phyloP scores from a whole-genome alignment of 225 moss, liverwort and hornwort genomes.

The Antitrichia curtipendula region DNA sequence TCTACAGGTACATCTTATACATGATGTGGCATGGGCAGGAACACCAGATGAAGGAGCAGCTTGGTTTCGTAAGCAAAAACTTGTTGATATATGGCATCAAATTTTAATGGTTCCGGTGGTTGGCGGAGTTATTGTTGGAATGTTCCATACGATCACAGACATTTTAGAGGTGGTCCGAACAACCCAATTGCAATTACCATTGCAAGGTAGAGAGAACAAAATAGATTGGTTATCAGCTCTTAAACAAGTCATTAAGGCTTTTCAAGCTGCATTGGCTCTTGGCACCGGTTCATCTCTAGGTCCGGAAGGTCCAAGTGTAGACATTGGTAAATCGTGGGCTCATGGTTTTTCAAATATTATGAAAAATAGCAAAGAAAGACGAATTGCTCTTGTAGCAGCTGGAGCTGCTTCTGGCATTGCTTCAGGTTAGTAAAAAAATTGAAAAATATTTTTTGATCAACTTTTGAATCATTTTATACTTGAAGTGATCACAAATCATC shows the following conservation, averaged over 20 bases:
- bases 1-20: constrained; percentile 66
- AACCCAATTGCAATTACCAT: constrained; percentile 31
- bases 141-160: constrained; percentile 58
- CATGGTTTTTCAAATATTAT: constrained; percentile 86
- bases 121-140: constrained; percentile 81
- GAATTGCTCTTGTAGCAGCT: constrained; percentile 90
- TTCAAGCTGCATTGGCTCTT: constrained; percentile 76
- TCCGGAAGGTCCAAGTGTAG: constrained; percentile 96
- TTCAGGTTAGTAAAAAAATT: constrained; percentile 33
- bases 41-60: constrained; percentile 79
- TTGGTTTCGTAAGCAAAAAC: constrained; percentile 76
- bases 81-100: constrained; percentile 71
- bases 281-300: constrained; percentile 85
- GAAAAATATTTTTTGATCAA: background rate
- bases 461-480: background rate
- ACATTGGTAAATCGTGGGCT: constrained; percentile 98
- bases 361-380: constrained; percentile 88
- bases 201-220: constrained; percentile 6
- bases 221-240: constrained; percentile 65
- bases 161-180: constrained; percentile 51
- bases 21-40: constrained; percentile 77
- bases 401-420: constrained; percentile 99
- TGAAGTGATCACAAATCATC: background rate
- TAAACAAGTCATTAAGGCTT: constrained; percentile 59
- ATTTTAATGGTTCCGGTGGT: constrained; percentile 66